Evolutionary conservation across 371 early-diverging fungal genomes (phyloP).

Genomic region (Mortierella sp.): DNA sequence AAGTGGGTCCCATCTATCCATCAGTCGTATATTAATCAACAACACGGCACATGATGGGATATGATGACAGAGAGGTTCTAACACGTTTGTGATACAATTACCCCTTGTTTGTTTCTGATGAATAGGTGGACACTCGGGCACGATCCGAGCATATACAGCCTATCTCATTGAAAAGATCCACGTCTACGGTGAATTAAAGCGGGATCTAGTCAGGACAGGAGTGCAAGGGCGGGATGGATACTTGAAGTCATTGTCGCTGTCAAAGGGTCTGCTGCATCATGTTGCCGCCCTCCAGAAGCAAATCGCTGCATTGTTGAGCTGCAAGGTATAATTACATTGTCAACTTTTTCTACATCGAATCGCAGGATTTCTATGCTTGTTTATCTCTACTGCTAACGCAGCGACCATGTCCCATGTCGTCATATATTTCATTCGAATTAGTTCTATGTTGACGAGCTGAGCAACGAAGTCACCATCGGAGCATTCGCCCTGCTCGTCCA

Average conservation of each 20-base stretch:
- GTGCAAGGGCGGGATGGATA: conserved; percentile 65
- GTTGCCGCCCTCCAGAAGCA: conserved; percentile 85
- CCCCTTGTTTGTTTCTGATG: background rate
- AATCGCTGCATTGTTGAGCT: conserved; percentile 81
- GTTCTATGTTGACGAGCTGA: conserved; percentile 86
- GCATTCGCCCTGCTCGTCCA: conserved; percentile 89
- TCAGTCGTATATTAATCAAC: background rate
- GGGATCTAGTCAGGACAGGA: conserved; percentile 77
- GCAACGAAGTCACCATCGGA: conserved; percentile 90
- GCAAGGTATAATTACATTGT: conserved; percentile 66
- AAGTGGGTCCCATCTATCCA: conserved; percentile 59
- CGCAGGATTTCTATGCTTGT: background rate
- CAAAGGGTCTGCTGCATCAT: conserved; percentile 82
- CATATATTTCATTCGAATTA: conserved; percentile 53
- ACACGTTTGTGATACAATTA: background rate
- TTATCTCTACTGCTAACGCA: background rate
- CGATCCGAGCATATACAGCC: conserved; percentile 81
- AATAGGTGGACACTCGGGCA: conserved; percentile 47
- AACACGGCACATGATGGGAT: background rate
- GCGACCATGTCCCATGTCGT: background rate
- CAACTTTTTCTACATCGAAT: background rate
- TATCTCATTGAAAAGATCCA: conserved; percentile 89
- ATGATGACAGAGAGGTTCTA: background rate
- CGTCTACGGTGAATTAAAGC: conserved; percentile 78
- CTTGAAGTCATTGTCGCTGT: conserved; percentile 70